Evolutionary conservation across 768 basidiomycete genomes (phyloP).

Genomic region (Suillus decipiens): DNA sequence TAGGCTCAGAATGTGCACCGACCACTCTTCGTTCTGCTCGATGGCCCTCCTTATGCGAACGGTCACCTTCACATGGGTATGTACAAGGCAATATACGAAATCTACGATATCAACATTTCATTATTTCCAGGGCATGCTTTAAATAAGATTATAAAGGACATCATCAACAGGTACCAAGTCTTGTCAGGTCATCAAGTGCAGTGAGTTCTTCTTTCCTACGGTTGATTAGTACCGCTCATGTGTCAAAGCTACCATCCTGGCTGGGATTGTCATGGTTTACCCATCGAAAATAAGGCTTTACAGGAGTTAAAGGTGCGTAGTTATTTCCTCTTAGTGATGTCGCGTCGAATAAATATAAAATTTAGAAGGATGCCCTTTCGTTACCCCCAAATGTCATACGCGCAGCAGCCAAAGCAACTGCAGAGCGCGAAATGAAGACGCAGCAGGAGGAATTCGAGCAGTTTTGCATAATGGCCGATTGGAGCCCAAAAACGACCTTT

Average conservation of each 20-base stretch:
- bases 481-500: conserved; percentile 73
- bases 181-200: conserved; percentile 76
- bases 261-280: conserved; percentile 98
- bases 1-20: conserved; percentile 70
- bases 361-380: conserved; percentile 55
- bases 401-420: conserved; percentile 67
- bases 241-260: conserved; percentile 84
- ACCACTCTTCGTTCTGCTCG: conserved; percentile 83
- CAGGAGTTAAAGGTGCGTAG: conserved; percentile 64
- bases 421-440: conserved; percentile 66
- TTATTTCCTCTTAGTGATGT: neutral
- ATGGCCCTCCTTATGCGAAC: conserved; percentile 98
- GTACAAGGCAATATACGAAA: conserved; percentile 11
- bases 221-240: conserved; percentile 9
- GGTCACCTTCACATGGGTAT: conserved; percentile 94
- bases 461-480: conserved; percentile 92
- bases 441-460: conserved; percentile 81
- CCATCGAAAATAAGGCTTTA: conserved; percentile 94
- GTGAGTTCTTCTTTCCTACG: conserved; percentile 45
- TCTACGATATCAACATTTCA: neutral
- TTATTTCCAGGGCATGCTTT: conserved; percentile 77
- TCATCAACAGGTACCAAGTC: conserved; percentile 88
- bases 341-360: neutral
- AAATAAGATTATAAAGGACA: conserved; percentile 96
- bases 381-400: conserved; percentile 68